These are phyloP conservation scores for Penicillium sp. DNA, from an alignment of 2,329 filamentous ascomycete genomes.

Conservation along the genomic window DNA sequence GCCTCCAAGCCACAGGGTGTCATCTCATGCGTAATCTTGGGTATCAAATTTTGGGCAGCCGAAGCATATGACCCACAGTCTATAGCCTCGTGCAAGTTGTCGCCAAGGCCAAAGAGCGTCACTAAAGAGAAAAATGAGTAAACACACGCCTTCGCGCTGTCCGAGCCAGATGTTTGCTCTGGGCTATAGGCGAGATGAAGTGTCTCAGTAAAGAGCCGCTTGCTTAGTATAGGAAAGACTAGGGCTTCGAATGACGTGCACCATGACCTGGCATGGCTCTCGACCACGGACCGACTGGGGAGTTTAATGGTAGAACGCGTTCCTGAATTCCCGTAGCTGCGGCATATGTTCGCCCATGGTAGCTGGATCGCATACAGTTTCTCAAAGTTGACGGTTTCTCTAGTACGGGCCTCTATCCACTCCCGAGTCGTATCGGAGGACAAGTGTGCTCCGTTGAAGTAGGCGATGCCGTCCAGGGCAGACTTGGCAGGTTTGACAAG, in stretches of 20 bases:
- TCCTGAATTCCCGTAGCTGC: neutral
- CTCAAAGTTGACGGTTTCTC: neutral
- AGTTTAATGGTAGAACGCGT: neutral
- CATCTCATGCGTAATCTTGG: conserved; percentile 20
- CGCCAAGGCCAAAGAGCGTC: neutral
- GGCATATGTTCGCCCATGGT: neutral
- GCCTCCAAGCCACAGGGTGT: conserved; percentile 8
- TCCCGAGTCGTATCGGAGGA: conserved; percentile 7
- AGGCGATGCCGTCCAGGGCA: neutral
- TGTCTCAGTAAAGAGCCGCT: neutral
- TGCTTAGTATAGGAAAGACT: conserved; percentile 4
- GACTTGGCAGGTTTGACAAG: neutral
- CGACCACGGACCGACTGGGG: neutral
- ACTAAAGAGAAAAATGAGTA: conserved; percentile 10
- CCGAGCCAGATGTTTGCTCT: neutral
- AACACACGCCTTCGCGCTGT: conserved; percentile 15
- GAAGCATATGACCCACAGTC: conserved; percentile 21
- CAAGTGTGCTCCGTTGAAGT: conserved; percentile 7
- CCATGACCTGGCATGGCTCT: neutral
- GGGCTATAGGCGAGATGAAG: conserved; percentile 9
- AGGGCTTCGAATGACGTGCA: neutral
- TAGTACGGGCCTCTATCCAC: conserved; percentile 9
- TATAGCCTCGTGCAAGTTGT: neutral
- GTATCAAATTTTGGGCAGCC: conserved; percentile 10
- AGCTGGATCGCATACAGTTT: neutral